Evolutionary conservation across 352 stramenopile genomes (phyloP).

Genomic region (Globisporangium rhizosaccharum): DNA sequence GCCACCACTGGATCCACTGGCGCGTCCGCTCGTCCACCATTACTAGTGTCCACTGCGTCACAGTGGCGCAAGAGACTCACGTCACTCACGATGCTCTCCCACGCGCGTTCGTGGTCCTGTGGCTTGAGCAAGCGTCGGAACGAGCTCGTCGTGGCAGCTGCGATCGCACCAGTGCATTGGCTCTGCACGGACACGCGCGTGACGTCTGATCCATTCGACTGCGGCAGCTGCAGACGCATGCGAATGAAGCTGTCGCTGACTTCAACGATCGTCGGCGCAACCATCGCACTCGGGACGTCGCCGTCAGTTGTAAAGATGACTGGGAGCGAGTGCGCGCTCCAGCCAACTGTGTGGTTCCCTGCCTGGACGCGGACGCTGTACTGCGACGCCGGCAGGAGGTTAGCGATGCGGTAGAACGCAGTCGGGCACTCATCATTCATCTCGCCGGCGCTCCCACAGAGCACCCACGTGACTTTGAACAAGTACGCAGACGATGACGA

Average conservation of each 20-base stretch:
- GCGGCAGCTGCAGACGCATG: slow-evolving; percentile 32
- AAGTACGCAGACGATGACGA: slow-evolving; percentile 17
- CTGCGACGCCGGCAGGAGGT: slow-evolving; percentile 34
- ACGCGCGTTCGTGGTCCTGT: slow-evolving; percentile 25
- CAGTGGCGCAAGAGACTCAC: slow-evolving; percentile 18
- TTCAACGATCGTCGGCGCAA: slow-evolving; percentile 24
- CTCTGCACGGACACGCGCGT: slow-evolving; percentile 30
- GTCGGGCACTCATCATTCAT: slow-evolving; percentile 19
- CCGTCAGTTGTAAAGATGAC: slow-evolving; percentile 28
- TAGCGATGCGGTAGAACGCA: slow-evolving; percentile 21
- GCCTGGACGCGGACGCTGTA: slow-evolving; percentile 40
- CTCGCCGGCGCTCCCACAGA: slow-evolving; percentile 17
- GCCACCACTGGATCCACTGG: background rate
- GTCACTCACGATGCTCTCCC: slow-evolving; percentile 29
- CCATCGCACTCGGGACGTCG: slow-evolving; percentile 37
- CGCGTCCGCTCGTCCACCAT: background rate
- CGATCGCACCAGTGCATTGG: slow-evolving; percentile 33
- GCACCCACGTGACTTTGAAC: slow-evolving; percentile 36
- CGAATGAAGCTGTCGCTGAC: slow-evolving; percentile 36
- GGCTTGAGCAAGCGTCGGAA: slow-evolving; percentile 32
- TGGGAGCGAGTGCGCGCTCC: slow-evolving; percentile 24
- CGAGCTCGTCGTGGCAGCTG: slow-evolving; percentile 18
- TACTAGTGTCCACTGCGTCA: slow-evolving; percentile 6
- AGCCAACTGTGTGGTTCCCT: slow-evolving; percentile 39
- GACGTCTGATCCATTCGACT: slow-evolving; percentile 33